Base-by-base conservation (phyloP, 2,329 filamentous ascomycete species). In the Paraphoma chrysanthemicola region DNA sequence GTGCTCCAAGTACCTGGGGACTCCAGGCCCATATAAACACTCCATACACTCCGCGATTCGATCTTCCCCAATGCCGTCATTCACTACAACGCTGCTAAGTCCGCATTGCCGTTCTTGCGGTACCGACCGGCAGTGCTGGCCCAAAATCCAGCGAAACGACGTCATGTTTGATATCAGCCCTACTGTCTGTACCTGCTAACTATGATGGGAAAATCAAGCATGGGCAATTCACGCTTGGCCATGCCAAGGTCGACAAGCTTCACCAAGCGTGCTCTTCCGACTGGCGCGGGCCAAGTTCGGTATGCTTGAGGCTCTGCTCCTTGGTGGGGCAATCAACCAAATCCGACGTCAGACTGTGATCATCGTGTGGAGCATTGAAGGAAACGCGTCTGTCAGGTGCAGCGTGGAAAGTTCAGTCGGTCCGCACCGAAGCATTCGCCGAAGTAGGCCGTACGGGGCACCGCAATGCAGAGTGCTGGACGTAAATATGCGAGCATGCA, bases 1-100 rank as follows among this genome's bases (percentile, higher is more conserved):
- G 47, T 44, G 33, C 33, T 33, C 11, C 16, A 29, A 48, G 33
- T 6, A 11, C 30, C 18, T 43, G 44, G 46, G 36, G 44, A 44
- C 16, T 48, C 28, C 44, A 48, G 45, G 33, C 48, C 44, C 48
- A 54, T 54, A 44, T 52, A 31, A 48, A 42, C 39, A 36, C 28
- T 30, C 18, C n/a, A 23, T 17, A 8, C 33, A 10, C 38, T 44
- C 41, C 48, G 17, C 48, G 9, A 30, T 44, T n/a, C 48, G 17
- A 29, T 17, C 6, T 28, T 43, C 48, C 28, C 48, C 38, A 51
- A 51, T 51, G 48, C 48, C 48, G 48, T 51, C 48, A 51, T 51
- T n/a, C 28, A 11, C 28, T 16, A 51, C 28, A 51, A 6, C 28
- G 14, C 31, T 11, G 17, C 42, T 51, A 52, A 38, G 43, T 54